phyloP scores from a whole-genome alignment of 2,329 filamentous ascomycete genomes.

The Botrytis aclada region DNA sequence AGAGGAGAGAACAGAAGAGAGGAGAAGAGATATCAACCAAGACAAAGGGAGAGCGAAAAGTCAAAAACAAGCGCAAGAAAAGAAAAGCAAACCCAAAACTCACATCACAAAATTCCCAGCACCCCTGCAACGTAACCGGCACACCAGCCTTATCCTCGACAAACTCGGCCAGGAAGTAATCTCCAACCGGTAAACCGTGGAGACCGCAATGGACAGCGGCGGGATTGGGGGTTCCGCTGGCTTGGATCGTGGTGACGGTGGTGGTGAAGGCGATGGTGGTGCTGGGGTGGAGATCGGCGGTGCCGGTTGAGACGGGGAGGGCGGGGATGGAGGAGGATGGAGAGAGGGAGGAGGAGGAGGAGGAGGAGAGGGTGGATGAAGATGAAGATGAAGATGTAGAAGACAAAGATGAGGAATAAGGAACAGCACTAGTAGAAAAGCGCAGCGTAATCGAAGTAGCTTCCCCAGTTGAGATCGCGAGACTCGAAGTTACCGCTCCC shows the following conservation, averaged over 20 bases:
- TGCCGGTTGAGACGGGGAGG: slow-evolving; percentile 35
- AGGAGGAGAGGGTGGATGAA: not conserved
- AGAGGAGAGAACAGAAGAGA: not conserved
- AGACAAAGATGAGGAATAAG: too few relatives aligned
- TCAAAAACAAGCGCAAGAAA: not conserved
- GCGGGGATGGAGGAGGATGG: slow-evolving; percentile 31
- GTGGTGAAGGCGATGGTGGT: slow-evolving; percentile 33
- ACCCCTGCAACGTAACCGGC: slow-evolving; percentile 42
- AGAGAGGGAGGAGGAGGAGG: not conserved
- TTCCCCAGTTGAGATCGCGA: not conserved
- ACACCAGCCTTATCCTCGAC: slow-evolving; percentile 38
- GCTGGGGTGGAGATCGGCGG: slow-evolving; percentile 27
- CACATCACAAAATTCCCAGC: slow-evolving; percentile 44
- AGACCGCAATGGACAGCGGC: slow-evolving; percentile 42
- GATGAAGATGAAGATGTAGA: too few relatives aligned
- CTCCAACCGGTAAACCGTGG: slow-evolving; percentile 39
- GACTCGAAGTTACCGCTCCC: not conserved
- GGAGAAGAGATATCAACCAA: not conserved
- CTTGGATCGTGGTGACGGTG: slow-evolving; percentile 35
- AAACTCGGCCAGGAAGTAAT: slow-evolving; percentile 43
- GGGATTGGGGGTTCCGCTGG: slow-evolving; percentile 37
- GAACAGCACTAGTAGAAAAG: not conserved
- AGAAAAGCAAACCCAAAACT: slow-evolving; percentile 17
- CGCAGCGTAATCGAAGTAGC: not conserved
- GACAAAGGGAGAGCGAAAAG: too few relatives aligned